Evolutionary conservation across 2,329 filamentous ascomycete genomes (phyloP), one percentile per base, ranked within the genome.

Genomic region (Lecanoromycetidae sp.): DNA sequence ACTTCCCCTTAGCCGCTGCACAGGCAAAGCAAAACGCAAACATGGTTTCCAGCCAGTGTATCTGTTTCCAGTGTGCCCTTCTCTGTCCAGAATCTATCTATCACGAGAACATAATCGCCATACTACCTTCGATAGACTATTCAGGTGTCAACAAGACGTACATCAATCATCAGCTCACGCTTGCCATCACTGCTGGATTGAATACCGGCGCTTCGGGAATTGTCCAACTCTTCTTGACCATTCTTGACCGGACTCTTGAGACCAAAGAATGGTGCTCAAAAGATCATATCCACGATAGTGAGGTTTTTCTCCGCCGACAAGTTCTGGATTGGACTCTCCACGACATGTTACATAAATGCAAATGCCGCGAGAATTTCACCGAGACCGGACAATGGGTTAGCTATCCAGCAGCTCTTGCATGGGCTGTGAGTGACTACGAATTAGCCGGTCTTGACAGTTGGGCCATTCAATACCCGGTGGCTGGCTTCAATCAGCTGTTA

Each of bases 21-120:
- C 58, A 55, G 12, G 10, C 38, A 9, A 54, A 54, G n/a, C 60
- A 59, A 25, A 46, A 56, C 5, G 50, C 23, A 2, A 34, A 60
- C 19, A 46, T 58, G 8, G 41, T 63, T 10, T 62, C 59, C 13
- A 61, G 58, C 40, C 60, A 63, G 52, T 56, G 57, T 29, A 53
- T 61, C 2, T 63, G 61, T 52, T 63, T 63, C 48, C 61, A 62
- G 43, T 63, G 61, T 44, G 58, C 59, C 7, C 52, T 61, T 3
- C 54, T 55, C 13, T 41, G 33, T 5, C 54, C 55, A 5, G 53
- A 44, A 38, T 62, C 61, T 0, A 57, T 63, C 23, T 63, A 58
- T 48, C 54, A 58, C 8, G 61, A 63, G 46, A 32, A 52, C 3
- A 39, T 63, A 5, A 53, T 53, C 9, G 59, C 59, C 1, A 50